Base-by-base conservation (phyloP, 805 yeast species). In the Saturnispora galanensis region DNA sequence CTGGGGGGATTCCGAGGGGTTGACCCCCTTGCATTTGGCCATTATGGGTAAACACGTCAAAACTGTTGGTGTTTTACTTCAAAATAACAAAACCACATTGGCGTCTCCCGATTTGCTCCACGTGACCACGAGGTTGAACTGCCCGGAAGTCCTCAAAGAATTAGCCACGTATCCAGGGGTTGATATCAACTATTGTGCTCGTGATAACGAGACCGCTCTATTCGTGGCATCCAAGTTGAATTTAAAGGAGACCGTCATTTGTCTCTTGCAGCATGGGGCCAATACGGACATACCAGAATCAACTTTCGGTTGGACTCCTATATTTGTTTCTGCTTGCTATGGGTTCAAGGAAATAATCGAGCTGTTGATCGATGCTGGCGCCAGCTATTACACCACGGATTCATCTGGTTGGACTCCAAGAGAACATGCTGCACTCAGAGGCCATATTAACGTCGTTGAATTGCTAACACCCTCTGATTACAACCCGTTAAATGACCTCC, bases 341-440 rank as follows among this genome's bases (percentile, higher is more conserved):
- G 97, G 97, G 1, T 76, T 65, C 44, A 56, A 55, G 34, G 74
- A 73, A 2, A 69, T 85, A 35, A 85, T 79, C 5, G 60, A 72
- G 36, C 48, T 74, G 8, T 68, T 90, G 49, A 60, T 81, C 28
- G 63, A 65, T 0, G 56, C 69, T 36, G 78, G 77, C 16, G 83
- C 87, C 5, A 65, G 69, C 7, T 74, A 66, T 47, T 72, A 74
- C 37, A 63, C 68, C 26, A 70, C 74, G 13, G 97, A 90, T 64
- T 81, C 77, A 38, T 81, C 93, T 42, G 97, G 97, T 0, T 90
- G 97, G 97, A 77, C 87, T 15, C 96, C 97, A n/a, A 79, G 87
- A 79, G 97, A 90, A 56, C 97, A 90, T 62, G 96, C 97, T 0
- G 81, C 86, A 40, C 67, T 90, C 38, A 73, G 97, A 54, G 97